Evolutionary conservation across 2,329 filamentous ascomycete genomes (phyloP), one percentile per base, ranked within the genome.

Genomic region (Cordyceps sp.): DNA sequence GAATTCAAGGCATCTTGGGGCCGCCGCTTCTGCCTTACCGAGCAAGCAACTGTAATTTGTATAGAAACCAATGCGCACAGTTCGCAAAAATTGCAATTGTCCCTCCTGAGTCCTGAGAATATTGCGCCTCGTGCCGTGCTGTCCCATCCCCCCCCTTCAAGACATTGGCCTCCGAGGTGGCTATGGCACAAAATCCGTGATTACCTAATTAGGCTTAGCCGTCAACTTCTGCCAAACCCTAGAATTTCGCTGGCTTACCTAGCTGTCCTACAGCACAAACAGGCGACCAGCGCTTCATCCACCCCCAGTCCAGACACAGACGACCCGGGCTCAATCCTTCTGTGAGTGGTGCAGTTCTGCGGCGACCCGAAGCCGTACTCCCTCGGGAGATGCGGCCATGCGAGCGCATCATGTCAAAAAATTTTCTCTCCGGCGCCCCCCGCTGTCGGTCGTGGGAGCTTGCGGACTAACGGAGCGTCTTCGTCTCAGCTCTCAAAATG

Each of bases 401-500:
- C 14, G 18, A 27, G 12, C 19, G 20, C 26, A 26, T 23, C 21
- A 20, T 28, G n/a, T 10, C 18, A 29, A 30, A 38, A 34, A 37
- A 33, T 27, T 34, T 33, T 21, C 23, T 15, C 7, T 22, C 13
- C 29, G 10, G 22, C 22, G 4, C 10, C 22, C 10, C 17, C 8
- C 18, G 5, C 8, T 4, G 9, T 9, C 4, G 8, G 12, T 21
- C 18, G n/a, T n/a, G n/a, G n/a, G n/a, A 16, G 28, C 15, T 22
- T n/a, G 29, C 18, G 24, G 29, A 31, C 36, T 38, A 36, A 34
- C 22, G 31, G 9, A 18, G 24, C 20, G 12, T 28, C 25, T 30
- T 20, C 17, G 22, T 31, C n/a, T n/a, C n/a, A 42, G 39, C 36
- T 37, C 52, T 4, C 56, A 82, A 62, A 61, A 98, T 98, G 90